Base-by-base conservation (phyloP, 495 filamentous ascomycete genomes). In the Cercophora sp. region DNA sequence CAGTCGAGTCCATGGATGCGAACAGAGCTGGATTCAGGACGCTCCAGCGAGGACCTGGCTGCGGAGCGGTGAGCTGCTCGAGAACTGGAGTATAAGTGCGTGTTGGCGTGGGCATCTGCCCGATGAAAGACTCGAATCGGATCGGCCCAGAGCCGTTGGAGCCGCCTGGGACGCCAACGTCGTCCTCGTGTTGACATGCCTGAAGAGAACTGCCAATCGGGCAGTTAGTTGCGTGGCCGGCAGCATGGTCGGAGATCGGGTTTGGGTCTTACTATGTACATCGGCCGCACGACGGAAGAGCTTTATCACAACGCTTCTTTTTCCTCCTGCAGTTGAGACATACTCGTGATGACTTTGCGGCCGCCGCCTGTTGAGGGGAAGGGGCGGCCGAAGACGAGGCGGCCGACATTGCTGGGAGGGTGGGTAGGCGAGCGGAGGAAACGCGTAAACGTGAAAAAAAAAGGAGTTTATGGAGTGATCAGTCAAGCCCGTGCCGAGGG, bases 231-330 rank as follows among this genome's bases (percentile, higher is more conserved):
- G 56, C 8, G 29, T 32, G 29, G 13, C 13, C 29, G 13, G 29
- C 13, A 32, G 58, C 19, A 25, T 11, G 15, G 3, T 34, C 16
- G 18, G 5, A 31, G 46, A 9, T 11, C 20, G 20, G 46, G 22
- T 35, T 37, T 26, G 10, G 8, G 9, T 32, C 59, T 59, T 52
- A 65, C 64, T 60, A 42, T 10, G 42, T 57, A 39, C 62, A 65
- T 32, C 57, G 43, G 29, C 57, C 39, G 44, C 64, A 67, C 1
- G 55, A 56, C 9, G 64, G 55, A 10, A 59, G 40, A 10, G 46
- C 55, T 37, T 67, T 67, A 23, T 65, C 62, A 32, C 64, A 67
- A 16, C 44, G 48, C 49, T 62, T 58, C 51, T 67, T 67, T 18
- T 59, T 57, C 11, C 53, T 45, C 19, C 58, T 43, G 48, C 64